Evolutionary conservation across 208 protist genomes (phyloP).

Genomic region (Trypanosoma brucei): DNA sequence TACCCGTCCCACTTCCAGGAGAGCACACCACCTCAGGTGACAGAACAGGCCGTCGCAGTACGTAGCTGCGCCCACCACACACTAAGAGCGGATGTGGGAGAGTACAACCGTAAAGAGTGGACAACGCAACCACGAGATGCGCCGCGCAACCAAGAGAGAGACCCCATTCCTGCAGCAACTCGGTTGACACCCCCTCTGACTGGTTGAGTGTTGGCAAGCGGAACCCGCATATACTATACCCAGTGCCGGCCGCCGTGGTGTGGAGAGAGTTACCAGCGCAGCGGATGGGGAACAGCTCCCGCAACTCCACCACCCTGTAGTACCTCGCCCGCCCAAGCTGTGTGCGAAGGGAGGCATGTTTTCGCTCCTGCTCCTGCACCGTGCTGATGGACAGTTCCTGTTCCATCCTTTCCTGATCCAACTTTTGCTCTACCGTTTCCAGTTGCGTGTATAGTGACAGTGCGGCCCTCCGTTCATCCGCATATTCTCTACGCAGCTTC

Average conservation of each 20-base stretch:
- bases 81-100: constrained; percentile 60
- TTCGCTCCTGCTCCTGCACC: constrained; percentile 22
- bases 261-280: neutral
- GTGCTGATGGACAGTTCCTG: neutral
- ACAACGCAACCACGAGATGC: constrained; percentile 41
- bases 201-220: constrained; percentile 5
- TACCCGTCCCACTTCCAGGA: constrained; percentile 14
- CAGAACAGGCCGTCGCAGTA: constrained; percentile 13
- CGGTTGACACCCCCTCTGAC: constrained; percentile 12
- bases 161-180: constrained; percentile 47
- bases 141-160: constrained; percentile 47
- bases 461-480: constrained; percentile 22
- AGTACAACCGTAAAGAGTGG: constrained; percentile 51
- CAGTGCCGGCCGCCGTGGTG: neutral
- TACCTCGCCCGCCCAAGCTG: constrained; percentile 26
- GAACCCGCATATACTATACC: constrained; percentile 11
- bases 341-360: constrained; percentile 28
- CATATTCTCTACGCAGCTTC: constrained; percentile 24
- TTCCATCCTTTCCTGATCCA: neutral
- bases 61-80: constrained; percentile 18
- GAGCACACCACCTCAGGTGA: constrained; percentile 18
- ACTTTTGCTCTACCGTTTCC: neutral
- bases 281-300: constrained; percentile 22
- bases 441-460: constrained; percentile 26
- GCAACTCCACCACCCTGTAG: constrained; percentile 20